Conservation (phyloP, 2,329 filamentous ascomycete species). For the Cercospora sp. region DNA sequence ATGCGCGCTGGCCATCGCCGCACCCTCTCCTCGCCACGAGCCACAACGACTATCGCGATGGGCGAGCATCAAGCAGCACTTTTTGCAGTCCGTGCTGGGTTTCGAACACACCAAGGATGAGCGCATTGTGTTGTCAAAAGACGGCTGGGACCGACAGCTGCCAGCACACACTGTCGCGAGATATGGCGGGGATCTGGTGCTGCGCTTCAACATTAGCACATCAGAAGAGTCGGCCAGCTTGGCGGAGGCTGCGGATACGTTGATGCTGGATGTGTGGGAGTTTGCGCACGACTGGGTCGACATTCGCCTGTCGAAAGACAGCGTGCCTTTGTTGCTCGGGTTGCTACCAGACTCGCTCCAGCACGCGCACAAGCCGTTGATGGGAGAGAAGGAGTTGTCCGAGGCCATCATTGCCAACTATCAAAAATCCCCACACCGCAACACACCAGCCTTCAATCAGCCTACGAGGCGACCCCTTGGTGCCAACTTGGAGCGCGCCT, state of each 20-base stretch:
- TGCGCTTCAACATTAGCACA: slow-evolving; percentile 79
- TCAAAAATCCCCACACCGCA: slow-evolving; percentile 28
- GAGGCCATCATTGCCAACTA: slow-evolving; percentile 76
- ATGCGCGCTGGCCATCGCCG: slow-evolving; percentile 22
- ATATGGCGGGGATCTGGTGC: slow-evolving; percentile 81
- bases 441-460: slow-evolving; percentile 10
- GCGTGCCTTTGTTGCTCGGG: slow-evolving; percentile 74
- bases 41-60: slow-evolving; percentile 20
- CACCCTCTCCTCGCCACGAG: slow-evolving; percentile 18
- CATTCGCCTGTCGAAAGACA: slow-evolving; percentile 73
- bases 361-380: slow-evolving; percentile 69
- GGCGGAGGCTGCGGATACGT: slow-evolving; percentile 68
- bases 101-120: slow-evolving; percentile 11
- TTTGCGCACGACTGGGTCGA: slow-evolving; percentile 81
- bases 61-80: slow-evolving; percentile 17
- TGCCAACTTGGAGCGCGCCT: slow-evolving; percentile 29
- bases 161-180: slow-evolving; percentile 36
- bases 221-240: slow-evolving; percentile 68
- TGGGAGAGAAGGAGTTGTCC: slow-evolving; percentile 70
- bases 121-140: slow-evolving; percentile 5
- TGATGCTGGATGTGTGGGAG: slow-evolving; percentile 90
- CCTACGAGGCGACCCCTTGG: slow-evolving; percentile 28
- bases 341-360: slow-evolving; percentile 75
- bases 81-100: slow-evolving; percentile 23
- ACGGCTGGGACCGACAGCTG: slow-evolving; percentile 12